Percentiles rank a stretch among this genome's conserved stretches.
These are phyloP conservation scores for Lepidium aucheri DNA, from an alignment of 345 rosid genomes.

Conservation along the genomic window DNA sequence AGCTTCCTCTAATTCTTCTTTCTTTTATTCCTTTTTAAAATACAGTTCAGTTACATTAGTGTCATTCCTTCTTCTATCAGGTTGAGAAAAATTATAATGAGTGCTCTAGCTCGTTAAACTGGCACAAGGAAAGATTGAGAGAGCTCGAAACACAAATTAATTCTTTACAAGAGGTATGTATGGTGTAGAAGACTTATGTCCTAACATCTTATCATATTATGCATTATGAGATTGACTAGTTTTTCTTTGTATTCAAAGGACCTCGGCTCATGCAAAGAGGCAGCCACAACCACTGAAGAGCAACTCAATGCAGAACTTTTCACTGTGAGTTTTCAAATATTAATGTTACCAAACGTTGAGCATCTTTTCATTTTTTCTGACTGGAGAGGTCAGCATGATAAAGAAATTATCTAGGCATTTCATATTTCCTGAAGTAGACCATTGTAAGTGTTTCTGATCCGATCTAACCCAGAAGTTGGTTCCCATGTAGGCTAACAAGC, in stretches of 20 bases:
- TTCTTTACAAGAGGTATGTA: constrained; percentile 59
- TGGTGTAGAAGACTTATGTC: not conserved
- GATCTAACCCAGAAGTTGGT: constrained; percentile 12
- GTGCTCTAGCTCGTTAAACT: constrained; percentile 53
- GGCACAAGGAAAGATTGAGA: constrained; percentile 70
- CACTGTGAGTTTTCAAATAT: constrained; percentile 48
- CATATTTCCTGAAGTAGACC: not conserved
- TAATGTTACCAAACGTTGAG: not conserved
- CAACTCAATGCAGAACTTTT: constrained; percentile 61
- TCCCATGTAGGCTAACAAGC: constrained; percentile 60
- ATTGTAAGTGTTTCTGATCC: not conserved
- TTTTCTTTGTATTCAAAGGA: constrained; percentile 45
- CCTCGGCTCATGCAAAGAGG: constrained; percentile 52
- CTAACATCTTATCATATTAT: not conserved
- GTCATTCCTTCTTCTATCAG: constrained; percentile 29
- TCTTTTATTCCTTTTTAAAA: not conserved
- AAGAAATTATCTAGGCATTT: not conserved
- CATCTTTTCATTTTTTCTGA: not conserved
- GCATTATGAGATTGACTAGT: constrained; percentile 10
- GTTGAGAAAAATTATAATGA: constrained; percentile 52
- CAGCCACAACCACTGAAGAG: constrained; percentile 68
- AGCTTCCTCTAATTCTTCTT: not conserved
- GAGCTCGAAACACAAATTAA: constrained; percentile 53
- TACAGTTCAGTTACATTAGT: not conserved
- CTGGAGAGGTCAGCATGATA: not conserved